Base-by-base conservation (phyloP, 176 grass and related monocot species). In the Metroxylon sagu region DNA sequence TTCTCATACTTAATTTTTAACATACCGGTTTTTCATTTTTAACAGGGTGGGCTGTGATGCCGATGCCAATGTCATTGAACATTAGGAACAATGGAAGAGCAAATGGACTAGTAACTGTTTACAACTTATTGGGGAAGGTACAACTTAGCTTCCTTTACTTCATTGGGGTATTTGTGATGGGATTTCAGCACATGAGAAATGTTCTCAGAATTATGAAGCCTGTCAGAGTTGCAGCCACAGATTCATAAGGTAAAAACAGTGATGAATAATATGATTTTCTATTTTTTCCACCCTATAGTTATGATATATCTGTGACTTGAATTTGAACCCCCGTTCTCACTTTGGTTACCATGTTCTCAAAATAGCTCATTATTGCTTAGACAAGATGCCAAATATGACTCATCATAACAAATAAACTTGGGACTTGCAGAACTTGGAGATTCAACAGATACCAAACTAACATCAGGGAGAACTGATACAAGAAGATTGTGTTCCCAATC, bases 91-190 rank as follows among this genome's bases (percentile, higher is more conserved):
- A 72, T 72, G 84, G 78, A 49, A 87, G 72, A 59, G 78, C 62
- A 66, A 89, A 71, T 61, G 64, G 28, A 14, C 73, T 80, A 16
- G 52, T 81, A 74, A 89, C 67, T 52, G 58, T 79, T 58, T 92
- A 85, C 80, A 88, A 82, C 73, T 68, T 91, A 30, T 76, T 98
- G 70, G 84, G 78, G 52, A 98, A 98, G 79, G 74, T 98, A 72
- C 88, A 92, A 81, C 76, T 93, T 25, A 93, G 81, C 70, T 79
- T 88, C 79, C 81, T 93, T 83, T 98, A 83, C 73, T 58, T 98
- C 54, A 76, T 98, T 70, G 94, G 93, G 59, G 18, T 85, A 51
- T 65, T 98, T 73, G 52, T 93, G 3, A 89, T 89, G 85, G 84
- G 79, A 60, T 85, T 83, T 74, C 76, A 98, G 64, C 81, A 89